phyloP scores from a whole-genome alignment of 2,329 filamentous ascomycete genomes.

The Thielaviopsis musarum region DNA sequence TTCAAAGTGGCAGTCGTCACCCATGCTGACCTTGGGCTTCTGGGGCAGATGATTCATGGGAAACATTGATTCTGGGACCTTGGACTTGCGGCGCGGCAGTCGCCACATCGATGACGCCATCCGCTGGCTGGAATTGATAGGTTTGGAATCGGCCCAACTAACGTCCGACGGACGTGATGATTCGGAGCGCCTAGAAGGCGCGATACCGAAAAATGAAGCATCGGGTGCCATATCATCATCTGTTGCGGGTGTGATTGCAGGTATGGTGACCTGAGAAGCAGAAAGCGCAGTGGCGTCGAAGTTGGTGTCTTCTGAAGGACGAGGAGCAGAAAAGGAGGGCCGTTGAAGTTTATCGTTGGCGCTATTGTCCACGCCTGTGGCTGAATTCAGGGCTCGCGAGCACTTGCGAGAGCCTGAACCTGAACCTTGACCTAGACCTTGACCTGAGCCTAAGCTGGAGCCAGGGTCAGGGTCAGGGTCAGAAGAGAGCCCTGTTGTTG shows the following conservation, averaged over 20 bases:
- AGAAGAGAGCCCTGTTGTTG: neutral
- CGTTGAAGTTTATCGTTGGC: neutral
- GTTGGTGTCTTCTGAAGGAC: slow-evolving; percentile 2
- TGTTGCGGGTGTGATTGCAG: slow-evolving; percentile 14
- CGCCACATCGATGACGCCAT: slow-evolving; percentile 41
- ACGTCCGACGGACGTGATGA: slow-evolving; percentile 64
- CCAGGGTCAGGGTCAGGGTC: neutral
- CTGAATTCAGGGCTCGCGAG: slow-evolving; percentile 7
- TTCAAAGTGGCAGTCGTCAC: slow-evolving; percentile 10
- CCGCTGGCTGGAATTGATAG: slow-evolving; percentile 2
- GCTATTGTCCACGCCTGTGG: slow-evolving; percentile 1
- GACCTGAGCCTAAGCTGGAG: neutral
- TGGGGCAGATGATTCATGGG: slow-evolving; percentile 73
- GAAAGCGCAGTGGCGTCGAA: neutral
- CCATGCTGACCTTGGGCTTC: slow-evolving; percentile 32
- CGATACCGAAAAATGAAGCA: slow-evolving; percentile 3
- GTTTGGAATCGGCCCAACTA: slow-evolving; percentile 45
- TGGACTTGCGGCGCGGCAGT: slow-evolving; percentile 59
- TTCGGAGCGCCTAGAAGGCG: slow-evolving; percentile 27
- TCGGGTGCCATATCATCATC: slow-evolving; percentile 33
- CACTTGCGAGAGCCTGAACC: slow-evolving; percentile 5
- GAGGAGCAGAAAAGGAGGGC: slow-evolving; percentile 4
- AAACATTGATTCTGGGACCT: slow-evolving; percentile 61
- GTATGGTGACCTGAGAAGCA: slow-evolving; percentile 2
- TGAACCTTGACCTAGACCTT: neutral